phyloP scores from a whole-genome alignment of 345 rosid species.

The Mallotus nudiflorus region DNA sequence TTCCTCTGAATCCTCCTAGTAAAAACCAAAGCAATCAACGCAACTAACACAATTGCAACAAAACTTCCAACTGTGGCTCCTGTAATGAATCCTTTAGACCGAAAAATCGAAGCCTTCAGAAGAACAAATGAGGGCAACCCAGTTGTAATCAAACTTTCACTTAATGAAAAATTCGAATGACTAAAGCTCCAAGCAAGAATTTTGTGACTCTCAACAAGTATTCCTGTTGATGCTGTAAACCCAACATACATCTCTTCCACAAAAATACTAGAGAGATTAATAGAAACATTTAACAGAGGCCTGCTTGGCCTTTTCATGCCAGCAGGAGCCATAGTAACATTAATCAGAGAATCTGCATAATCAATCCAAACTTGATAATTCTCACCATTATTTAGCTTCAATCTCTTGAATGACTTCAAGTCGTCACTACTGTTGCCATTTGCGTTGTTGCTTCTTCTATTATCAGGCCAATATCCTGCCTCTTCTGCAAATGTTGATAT shows the following conservation, averaged over 20 bases:
- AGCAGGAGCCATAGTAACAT: slow-evolving; percentile 39
- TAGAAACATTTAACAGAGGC: slow-evolving; percentile 44
- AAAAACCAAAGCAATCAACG: slow-evolving; percentile 30
- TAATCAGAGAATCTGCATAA: slow-evolving; percentile 46
- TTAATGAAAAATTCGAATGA: slow-evolving; percentile 50
- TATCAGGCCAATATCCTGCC: slow-evolving; percentile 58
- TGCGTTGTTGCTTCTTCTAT: neutral
- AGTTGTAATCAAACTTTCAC: slow-evolving; percentile 50
- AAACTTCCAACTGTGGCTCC: slow-evolving; percentile 42
- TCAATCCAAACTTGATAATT: slow-evolving; percentile 90
- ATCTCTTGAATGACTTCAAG: slow-evolving; percentile 34
- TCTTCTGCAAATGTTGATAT: slow-evolving; percentile 35
- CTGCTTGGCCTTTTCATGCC: slow-evolving; percentile 40
- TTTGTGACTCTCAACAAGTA: slow-evolving; percentile 58
- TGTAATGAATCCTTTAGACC: slow-evolving; percentile 49
- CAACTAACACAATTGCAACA: slow-evolving; percentile 31
- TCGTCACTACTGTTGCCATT: too few species aligned
- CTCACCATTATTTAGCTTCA: slow-evolving; percentile 64
- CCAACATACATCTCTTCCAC: slow-evolving; percentile 74
- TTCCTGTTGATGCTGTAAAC: slow-evolving; percentile 69
- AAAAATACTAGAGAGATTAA: slow-evolving; percentile 56
- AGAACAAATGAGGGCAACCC: slow-evolving; percentile 76
- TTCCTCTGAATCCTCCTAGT: slow-evolving; percentile 47
- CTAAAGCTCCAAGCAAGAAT: slow-evolving; percentile 80
- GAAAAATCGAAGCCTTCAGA: slow-evolving; percentile 39